Base-by-base conservation (phyloP, 140 eudicot genomes). In the Anethum foeniculum region DNA sequence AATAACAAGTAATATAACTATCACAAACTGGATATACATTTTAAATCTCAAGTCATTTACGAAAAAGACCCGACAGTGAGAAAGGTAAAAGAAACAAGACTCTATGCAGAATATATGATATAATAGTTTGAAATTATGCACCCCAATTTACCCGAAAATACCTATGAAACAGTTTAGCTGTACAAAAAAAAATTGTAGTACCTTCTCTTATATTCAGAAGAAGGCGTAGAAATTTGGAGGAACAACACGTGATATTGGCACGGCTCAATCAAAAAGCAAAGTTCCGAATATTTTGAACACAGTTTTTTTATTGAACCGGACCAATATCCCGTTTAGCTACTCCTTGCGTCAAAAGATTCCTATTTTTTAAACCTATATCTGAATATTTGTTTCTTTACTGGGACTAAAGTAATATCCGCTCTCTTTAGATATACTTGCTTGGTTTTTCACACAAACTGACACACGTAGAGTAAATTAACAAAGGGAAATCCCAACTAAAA, bases 261-360 rank as follows among this genome's bases (percentile, higher is more conserved):
- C 85, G 85, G 85, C 85, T 82, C 85, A 82, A 82, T 82, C 85
- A 77, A 82, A 77, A 77, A 54, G 15, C 44, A 28, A 28, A 77
- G 64, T 32, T 73, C 62, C 41, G 6, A 9, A 25, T 19, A 69
- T 46, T 68, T 67, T 10, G 82, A 82, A 28, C 82, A 41, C 75
- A 14, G n/a, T 74, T 77, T 82, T 82, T 54, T 77, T 71, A 82
- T 82, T 82, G 85, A 82, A 82, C 85, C 85, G 85, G 78, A 77
- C 85, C 85, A 82, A 82, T 82, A 82, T 82, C 85, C 56, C 85
- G 82, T 67, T 75, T 47, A 39, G 64, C 39, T 16, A n/a, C 79
- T 51, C 78, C 62, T 30, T 75, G 15, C 14, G 15, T 16, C 72
- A 38, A 51, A 9, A 8, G 32, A n/a, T 60, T n/a, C 69, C 73